These are phyloP conservation scores for Musa schizocarpa DNA, from an alignment of 176 grass and related monocot species.

Conservation along the genomic window DNA sequence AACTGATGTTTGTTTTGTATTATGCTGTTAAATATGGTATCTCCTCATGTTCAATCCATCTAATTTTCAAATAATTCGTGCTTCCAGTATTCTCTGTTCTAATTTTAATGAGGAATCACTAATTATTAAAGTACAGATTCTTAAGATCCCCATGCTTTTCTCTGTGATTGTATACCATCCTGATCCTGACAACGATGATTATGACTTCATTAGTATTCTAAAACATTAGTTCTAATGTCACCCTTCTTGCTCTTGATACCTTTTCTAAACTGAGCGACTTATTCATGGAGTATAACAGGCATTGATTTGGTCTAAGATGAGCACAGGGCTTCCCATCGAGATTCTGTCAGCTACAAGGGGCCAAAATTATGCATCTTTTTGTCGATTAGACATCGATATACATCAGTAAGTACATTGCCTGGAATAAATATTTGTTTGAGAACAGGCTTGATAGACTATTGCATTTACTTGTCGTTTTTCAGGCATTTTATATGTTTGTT, in stretches of 20 bases:
- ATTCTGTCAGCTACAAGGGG: constrained; percentile 78
- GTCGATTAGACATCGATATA: constrained; percentile 91
- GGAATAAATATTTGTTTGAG: constrained; percentile 8
- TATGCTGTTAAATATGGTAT: no score
- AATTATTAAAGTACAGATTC: no score
- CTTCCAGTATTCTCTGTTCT: no score
- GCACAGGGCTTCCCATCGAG: constrained; percentile 93
- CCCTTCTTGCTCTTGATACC: neutral
- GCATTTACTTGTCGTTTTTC: constrained; percentile 5
- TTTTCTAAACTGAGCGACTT: neutral
- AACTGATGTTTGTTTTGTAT: no score
- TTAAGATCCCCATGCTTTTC: no score
- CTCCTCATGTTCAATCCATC: neutral
- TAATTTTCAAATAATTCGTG: neutral
- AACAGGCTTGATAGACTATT: constrained; percentile 18
- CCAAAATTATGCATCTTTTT: constrained; percentile 73
- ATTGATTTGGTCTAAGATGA: constrained; percentile 99
- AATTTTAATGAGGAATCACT: no score
- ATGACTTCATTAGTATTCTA: neutral
- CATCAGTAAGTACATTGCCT: constrained; percentile 55
- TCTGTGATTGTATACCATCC: no score
- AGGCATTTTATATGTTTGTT: neutral
- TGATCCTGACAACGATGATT: no score
- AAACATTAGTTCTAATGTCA: neutral
- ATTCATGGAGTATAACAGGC: constrained; percentile 40